phyloP scores from a whole-genome alignment of 176 grass and related monocot species.

The Avena sativa region DNA sequence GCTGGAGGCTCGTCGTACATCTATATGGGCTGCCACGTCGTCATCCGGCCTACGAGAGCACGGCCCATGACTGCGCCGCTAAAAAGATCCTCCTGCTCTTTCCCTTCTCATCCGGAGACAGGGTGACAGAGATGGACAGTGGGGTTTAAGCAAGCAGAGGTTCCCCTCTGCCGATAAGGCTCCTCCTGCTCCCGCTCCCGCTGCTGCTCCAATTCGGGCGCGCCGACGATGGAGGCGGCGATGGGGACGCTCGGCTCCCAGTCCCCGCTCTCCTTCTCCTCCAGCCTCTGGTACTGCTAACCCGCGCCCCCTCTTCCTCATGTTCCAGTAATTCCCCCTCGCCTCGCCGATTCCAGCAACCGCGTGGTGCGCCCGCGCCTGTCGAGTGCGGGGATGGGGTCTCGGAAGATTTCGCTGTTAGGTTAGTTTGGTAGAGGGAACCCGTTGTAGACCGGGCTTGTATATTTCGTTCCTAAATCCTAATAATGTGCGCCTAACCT shows the following conservation, averaged over 20 bases:
- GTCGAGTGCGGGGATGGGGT: background rate
- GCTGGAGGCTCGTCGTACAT: background rate
- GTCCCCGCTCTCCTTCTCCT: conserved; percentile 79
- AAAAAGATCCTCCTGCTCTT: background rate
- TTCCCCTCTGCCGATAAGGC: conserved; percentile 58
- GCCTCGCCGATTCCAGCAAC: background rate
- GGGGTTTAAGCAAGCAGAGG: conserved; percentile 48
- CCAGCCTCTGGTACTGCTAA: conserved; percentile 56
- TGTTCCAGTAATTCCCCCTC: background rate
- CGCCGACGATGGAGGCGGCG: conserved; percentile 45
- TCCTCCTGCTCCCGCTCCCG: background rate
- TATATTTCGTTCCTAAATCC: background rate
- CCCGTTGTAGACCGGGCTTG: background rate
- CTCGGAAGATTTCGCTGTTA: conserved; percentile 10
- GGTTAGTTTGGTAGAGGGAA: background rate
- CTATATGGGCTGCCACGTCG: background rate
- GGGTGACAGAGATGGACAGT: conserved; percentile 10
- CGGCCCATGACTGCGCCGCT: background rate
- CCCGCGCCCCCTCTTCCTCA: background rate
- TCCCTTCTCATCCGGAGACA: conserved; percentile 19
- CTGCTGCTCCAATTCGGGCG: background rate
- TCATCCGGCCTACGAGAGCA: background rate
- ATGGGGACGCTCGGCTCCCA: conserved; percentile 60
- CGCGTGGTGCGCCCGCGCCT: background rate
- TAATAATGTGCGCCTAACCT: background rate